Conservation (phyloP, 1,139 yeast species). For the Magnusiomyces fungicola region DNA sequence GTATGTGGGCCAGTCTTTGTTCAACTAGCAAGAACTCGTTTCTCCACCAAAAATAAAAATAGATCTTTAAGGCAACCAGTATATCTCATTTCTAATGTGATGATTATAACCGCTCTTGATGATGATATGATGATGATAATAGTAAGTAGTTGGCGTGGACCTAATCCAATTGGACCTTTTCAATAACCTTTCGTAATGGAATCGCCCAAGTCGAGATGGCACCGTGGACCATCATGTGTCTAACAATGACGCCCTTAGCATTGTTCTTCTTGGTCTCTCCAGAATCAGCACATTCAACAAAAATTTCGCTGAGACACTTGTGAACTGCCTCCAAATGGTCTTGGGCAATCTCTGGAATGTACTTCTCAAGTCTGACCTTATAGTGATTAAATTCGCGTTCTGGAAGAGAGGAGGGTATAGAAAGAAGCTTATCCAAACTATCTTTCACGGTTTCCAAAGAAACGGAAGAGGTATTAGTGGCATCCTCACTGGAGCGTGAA, state of each 20-base stretch:
- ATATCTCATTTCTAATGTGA: neutral
- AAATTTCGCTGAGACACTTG: conserved; percentile 9
- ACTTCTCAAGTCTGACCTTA: conserved; percentile 29
- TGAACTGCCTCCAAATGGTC: conserved; percentile 24
- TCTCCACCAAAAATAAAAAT: too few species aligned
- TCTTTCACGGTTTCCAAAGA: neutral
- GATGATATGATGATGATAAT: neutral
- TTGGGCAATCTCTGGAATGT: conserved; percentile 21
- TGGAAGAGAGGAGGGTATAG: conserved; percentile 26
- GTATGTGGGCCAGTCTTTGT: neutral
- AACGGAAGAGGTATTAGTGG: neutral
- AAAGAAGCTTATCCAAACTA: conserved; percentile 19
- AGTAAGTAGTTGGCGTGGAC: neutral
- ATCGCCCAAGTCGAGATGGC: conserved; percentile 52
- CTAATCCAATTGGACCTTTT: conserved; percentile 17
- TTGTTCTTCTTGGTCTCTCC: conserved; percentile 4
- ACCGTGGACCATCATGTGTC: conserved; percentile 45
- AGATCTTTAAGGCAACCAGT: neutral
- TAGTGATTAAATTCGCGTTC: conserved; percentile 37
- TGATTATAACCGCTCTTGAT: neutral
- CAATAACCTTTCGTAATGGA: conserved; percentile 47
- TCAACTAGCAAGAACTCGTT: neutral
- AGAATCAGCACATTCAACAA: neutral
- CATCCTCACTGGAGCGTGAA: neutral
- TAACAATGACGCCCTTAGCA: conserved; percentile 33